phyloP scores from a whole-genome alignment of 495 filamentous ascomycete genomes.

The Tuber aestivum region DNA sequence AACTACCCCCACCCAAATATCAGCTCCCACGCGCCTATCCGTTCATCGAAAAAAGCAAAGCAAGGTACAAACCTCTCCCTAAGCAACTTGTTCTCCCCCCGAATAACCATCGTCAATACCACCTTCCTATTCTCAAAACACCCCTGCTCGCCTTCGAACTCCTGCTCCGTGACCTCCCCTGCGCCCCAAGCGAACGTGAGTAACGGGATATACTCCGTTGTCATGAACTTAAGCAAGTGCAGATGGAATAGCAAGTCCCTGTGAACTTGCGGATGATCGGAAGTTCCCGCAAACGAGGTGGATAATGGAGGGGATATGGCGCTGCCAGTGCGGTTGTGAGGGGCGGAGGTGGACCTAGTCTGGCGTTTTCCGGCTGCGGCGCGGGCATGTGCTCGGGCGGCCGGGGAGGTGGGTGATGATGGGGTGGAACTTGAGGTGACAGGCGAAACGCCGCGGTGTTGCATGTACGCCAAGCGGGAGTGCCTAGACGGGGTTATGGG shows the following conservation, averaged over 20 bases:
- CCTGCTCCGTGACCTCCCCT: background rate
- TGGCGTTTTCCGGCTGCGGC: background rate
- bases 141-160: background rate
- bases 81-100: background rate
- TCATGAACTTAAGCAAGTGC: slow-evolving; percentile 4
- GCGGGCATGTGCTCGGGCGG: background rate
- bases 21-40: background rate
- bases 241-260: background rate
- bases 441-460: background rate
- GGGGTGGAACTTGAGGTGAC: background rate
- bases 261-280: background rate
- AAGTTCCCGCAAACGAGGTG: background rate
- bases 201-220: background rate
- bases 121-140: background rate
- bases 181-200: background rate
- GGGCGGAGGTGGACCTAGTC: background rate
- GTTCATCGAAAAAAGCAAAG: background rate
- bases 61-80: background rate
- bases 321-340: background rate
- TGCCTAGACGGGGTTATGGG: background rate
- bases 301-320: background rate
- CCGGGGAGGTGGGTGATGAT: background rate
- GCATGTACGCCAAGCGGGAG: background rate
- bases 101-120: background rate
- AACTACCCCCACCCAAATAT: background rate